Base-by-base conservation (phyloP, 2,329 filamentous ascomycete species). In the Pseudocercospora pini-densiflorae region DNA sequence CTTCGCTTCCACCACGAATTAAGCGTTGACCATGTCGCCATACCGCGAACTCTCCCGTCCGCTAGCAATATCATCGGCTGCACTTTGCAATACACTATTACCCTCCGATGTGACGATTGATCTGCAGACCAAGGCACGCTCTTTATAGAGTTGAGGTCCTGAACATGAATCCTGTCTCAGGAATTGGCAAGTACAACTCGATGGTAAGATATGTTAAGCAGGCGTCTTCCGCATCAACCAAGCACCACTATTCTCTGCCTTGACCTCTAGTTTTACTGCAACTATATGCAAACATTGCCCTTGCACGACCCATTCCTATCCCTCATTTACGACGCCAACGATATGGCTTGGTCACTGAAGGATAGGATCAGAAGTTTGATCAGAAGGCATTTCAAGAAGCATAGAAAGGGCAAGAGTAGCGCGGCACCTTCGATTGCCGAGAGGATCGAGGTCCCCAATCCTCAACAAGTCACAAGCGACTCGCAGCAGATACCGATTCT, bases 301-400 rank as follows among this genome's bases (percentile, higher is more conserved):
- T 8, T 58, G 12, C 10, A 58, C n/a, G 55, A 58, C 23, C 55
- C 55, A 40, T 58, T 58, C 47, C 60, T 62, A 33, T 54, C 36
- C 29, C 45, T 63, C 40, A 55, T 61, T 45, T 19, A 47, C n/a
- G 5, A 45, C 59, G 62, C 55, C 62, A n/a, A 58, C 53, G 31
- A 58, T 8, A 58, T 58, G 55, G 29, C 55, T 58, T 40, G 55
- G 55, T 68, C 67, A 6, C 61, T 70, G 12, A 65, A 62, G 47
- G 68, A 72, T 67, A 68, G 69, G 58, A 69, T 71, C 64, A 67
- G 58, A 49, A 72, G 67, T 61, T 49, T 72, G 29, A 51, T 71
- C 55, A 68, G 61, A 31, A 66, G 67, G 45, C 61, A 62, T 16
- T 29, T 58, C n/a, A 60, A 33, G 4, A 58, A 43, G 21, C 16